Base-by-base conservation (phyloP, 202 grass and related monocot species). In the Zizania palustris region DNA sequence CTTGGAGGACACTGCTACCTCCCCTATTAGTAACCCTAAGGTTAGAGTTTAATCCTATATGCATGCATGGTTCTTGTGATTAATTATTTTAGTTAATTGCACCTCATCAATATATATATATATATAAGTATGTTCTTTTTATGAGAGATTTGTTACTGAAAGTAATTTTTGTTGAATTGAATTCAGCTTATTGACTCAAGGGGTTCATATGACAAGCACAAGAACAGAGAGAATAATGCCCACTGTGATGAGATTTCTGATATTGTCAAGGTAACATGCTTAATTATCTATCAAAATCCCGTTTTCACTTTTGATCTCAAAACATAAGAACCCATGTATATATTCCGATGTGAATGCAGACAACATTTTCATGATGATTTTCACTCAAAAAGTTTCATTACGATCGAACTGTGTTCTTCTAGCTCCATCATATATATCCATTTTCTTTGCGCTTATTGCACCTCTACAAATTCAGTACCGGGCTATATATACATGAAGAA, bases 1-100 rank as follows among this genome's bases (percentile, higher is more conserved):
- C 19, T 68, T 88, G 69, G 80, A 88, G 49, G 85, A 88, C 45
- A 88, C 85, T 58, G 85, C 85, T 22, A 88, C 80, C 43, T 88
- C 80, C 53, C 80, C 85, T 63, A 51, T 88, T 22, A 83, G 62
- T 53, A 79, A 75, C 36, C 74, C 75, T 74, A 88, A 79, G 44
- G 80, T 87, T 34, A 34, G 72, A 45, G 8, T 28, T 28, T 28
- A 28, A 28, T 28, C 28, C 28, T 28, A 28, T 28, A 28, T 28
- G 28, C 28, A 2, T 28, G 28, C 28, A 28, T 28, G 28, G 28
- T 28, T 28, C 28, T 28, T 28, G 28, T 28, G 28, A 28, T 28
- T 53, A 72, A n/a, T 28, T 44, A 44, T 2, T 44, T 28, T 9
- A 44, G 9, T 44, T 28, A 28, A 28, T 37, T 57, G 10, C 49